Evolutionary conservation across 1,139 yeast species (phyloP), one percentile per base, ranked within the genome.

Genomic region (Taphrina pruni): DNA sequence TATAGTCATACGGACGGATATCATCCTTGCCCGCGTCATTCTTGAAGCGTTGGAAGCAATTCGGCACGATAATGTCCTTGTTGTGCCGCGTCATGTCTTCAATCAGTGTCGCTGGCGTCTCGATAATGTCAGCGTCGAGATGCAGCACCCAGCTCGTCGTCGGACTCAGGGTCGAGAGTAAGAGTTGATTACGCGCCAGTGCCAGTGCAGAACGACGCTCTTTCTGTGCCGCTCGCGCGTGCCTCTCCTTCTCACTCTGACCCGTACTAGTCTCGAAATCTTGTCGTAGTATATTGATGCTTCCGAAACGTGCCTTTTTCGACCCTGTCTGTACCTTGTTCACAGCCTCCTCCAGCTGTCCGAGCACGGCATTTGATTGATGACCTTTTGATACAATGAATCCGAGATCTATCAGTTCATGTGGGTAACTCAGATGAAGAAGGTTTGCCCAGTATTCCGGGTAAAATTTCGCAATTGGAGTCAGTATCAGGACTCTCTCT

Each of bases 51-150:
- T 94, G 99, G 80, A 86, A 94, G 73, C 96, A 96, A 78, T 94
- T 94, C 38, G 98, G 97, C 4, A 95, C 89, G 58, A 94, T 79
- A 7, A 94, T 88, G 1, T 97, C 91, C 78, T 89, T 91, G 78
- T 93, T 86, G 78, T 92, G 97, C 32, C 83, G 76, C n/a, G 95
- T 87, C 84, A 94, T 79, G 77, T 93, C 98, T 80, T 94, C 96
- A 72, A 94, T 84, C 75, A 94, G 80, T 26, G 89, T 85, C 20
- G 84, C 79, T 20, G 97, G 96, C 2, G 97, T 86, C 79, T 94
- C 99, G 50, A 93, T 85, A 62, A 94, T 88, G 79, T 94, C 99
- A 2, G 97, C 88, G 79, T 94, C 99, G 74, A 94, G 82, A 98
- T 99, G 95, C 66, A 94, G 81, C 39, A 93, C 88, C 99, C 99